Conservation (phyloP, 768 basidiomycete genomes). For the Artomyces pyxidatus region DNA sequence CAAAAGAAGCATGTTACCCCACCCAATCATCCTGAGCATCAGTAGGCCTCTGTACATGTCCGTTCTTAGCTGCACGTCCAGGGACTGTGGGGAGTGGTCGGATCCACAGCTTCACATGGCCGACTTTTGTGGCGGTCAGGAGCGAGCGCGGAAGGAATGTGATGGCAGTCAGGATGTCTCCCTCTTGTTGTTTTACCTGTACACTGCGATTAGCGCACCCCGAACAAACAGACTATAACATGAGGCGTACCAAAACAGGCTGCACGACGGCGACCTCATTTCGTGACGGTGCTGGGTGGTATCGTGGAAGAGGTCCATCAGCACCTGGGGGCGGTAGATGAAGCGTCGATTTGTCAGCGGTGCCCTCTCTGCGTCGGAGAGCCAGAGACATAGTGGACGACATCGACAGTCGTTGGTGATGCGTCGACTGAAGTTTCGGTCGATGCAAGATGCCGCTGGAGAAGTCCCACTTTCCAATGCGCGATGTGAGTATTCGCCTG, state of each 20-base stretch:
- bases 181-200: slow-evolving; percentile 76
- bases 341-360: slow-evolving; percentile 43
- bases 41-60: slow-evolving; percentile 2
- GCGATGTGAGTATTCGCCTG: slow-evolving; percentile 9
- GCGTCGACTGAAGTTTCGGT: slow-evolving; percentile 61
- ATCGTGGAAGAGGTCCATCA: slow-evolving; percentile 44
- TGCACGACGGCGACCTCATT: slow-evolving; percentile 88
- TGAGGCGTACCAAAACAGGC: slow-evolving; percentile 66
- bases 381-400: slow-evolving; percentile 72
- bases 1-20: not conserved
- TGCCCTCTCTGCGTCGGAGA: slow-evolving; percentile 40
- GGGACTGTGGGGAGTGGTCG: slow-evolving; percentile 50
- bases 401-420: slow-evolving; percentile 70
- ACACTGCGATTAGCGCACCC: slow-evolving; percentile 1
- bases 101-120: slow-evolving; percentile 80
- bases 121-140: slow-evolving; percentile 69
- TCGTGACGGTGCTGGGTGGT: slow-evolving; percentile 84
- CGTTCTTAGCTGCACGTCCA: slow-evolving; percentile 5
- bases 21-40: not conserved
- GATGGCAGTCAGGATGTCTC: slow-evolving; percentile 69
- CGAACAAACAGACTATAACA: not conserved
- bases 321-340: slow-evolving; percentile 41
- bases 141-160: slow-evolving; percentile 72
- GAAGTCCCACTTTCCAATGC: slow-evolving; percentile 77
- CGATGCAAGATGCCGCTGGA: slow-evolving; percentile 86